A percentile compares a stretch with the other conserved stretches of the same genome.
Evolutionary conservation across 2,329 filamentous ascomycete genomes (phyloP).

Genomic region (Paecilomyces variotii): DNA sequence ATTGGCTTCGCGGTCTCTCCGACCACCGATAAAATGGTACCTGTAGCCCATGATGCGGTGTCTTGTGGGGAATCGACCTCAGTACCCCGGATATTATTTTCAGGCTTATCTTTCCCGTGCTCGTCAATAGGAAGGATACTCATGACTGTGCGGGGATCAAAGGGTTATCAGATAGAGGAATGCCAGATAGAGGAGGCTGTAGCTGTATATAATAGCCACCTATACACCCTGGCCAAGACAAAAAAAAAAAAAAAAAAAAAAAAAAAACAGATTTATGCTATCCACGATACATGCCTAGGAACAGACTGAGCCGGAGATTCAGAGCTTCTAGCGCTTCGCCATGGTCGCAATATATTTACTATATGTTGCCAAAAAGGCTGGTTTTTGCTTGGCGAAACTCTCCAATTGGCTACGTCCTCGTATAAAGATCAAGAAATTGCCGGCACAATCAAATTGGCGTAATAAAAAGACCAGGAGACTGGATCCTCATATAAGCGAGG

Average conservation of each 20-base stretch:
- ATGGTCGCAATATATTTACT: not conserved
- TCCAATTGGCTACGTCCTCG: not conserved
- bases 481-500: no score
- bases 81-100: not conserved
- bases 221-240: not conserved
- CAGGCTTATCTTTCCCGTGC: not conserved
- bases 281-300: not conserved
- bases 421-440: not conserved
- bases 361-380: not conserved
- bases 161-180: not conserved
- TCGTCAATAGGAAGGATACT: not conserved
- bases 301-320: not conserved
- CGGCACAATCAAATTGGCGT: not conserved
- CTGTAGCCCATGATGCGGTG: not conserved
- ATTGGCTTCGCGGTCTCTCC: constrained; percentile 20
- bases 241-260: not conserved
- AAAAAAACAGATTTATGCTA: not conserved
- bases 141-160: not conserved
- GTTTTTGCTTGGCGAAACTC: not conserved
- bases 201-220: not conserved
- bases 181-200: no score
- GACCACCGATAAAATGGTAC: not conserved
- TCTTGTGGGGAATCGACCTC: not conserved
- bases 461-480: not conserved
- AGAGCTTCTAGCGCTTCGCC: not conserved